Conservation (phyloP, 371 early-diverging fungal genomes). For the Rhizopus delemar region DNA sequence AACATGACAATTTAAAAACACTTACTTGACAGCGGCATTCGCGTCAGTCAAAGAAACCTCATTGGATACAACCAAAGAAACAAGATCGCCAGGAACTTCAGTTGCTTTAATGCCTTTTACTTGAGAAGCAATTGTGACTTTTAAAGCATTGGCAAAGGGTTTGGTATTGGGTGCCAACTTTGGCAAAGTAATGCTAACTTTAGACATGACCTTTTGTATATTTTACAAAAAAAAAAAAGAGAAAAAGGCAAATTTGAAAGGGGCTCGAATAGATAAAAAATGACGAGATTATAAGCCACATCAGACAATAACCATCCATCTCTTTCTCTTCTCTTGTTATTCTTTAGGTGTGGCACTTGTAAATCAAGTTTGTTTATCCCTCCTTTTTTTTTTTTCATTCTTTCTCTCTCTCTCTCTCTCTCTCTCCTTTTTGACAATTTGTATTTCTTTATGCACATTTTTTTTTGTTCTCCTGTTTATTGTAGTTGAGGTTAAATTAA, state of each 20-base stretch:
- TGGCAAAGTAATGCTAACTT: conserved; percentile 34
- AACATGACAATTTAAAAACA: background rate
- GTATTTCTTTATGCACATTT: too few species aligned
- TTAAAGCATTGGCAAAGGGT: conserved; percentile 40
- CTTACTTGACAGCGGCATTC: conserved; percentile 47
- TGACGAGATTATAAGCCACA: conserved; percentile 12
- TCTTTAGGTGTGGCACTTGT: too few species aligned
- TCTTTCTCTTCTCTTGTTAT: too few species aligned
- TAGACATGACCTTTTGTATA: conserved; percentile 19
- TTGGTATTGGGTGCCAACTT: conserved; percentile 41
- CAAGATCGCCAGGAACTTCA: conserved; percentile 30
- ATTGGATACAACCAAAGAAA: conserved; percentile 24
- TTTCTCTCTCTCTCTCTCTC: too few species aligned
- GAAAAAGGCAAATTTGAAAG: conserved; percentile 8
- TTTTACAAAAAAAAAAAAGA: background rate
- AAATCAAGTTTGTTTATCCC: too few species aligned
- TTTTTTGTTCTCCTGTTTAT: conserved; percentile 10
- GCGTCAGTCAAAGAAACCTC: conserved; percentile 35
- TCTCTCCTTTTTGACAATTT: too few species aligned
- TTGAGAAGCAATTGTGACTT: conserved; percentile 36
- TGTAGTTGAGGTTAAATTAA: conserved; percentile 1
- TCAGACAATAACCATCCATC: background rate
- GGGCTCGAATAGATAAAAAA: background rate
- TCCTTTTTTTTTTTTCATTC: too few species aligned
- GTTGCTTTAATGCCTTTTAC: conserved; percentile 34